Percentiles rank a stretch among this genome's conserved stretches.
phyloP scores from a whole-genome alignment of 371 early-diverging fungal genomes.

The Cokeromyces recurvatus region DNA sequence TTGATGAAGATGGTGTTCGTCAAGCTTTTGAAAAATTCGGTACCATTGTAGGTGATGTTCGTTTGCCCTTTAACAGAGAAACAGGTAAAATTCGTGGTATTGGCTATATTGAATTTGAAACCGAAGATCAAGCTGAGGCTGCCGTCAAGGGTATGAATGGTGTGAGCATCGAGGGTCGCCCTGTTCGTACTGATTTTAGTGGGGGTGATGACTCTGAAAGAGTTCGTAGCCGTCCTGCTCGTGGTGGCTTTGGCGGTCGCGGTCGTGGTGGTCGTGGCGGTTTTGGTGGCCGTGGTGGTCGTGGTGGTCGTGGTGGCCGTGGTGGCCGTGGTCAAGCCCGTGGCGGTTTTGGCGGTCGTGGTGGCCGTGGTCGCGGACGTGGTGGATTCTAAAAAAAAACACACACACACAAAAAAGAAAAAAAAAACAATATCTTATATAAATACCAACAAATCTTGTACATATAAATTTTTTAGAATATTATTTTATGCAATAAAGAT shows the following conservation, averaged over 20 bases:
- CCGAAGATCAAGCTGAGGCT: conserved; percentile 57
- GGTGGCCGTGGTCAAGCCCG: conserved; percentile 36
- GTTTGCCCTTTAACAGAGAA: conserved; percentile 64
- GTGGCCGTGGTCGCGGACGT: too few relatives aligned
- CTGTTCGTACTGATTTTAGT: conserved; percentile 60
- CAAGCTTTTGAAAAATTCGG: conserved; percentile 86
- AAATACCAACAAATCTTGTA: too few relatives aligned
- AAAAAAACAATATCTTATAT: too few relatives aligned
- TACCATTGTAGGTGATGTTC: conserved; percentile 65
- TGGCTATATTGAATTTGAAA: conserved; percentile 68
- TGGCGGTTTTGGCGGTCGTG: conserved; percentile 37
- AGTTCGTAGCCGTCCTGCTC: conserved; percentile 45
- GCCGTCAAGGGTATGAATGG: conserved; percentile 67
- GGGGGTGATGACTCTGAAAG: conserved; percentile 35
- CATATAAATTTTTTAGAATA: too few relatives aligned
- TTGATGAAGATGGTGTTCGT: conserved; percentile 86
- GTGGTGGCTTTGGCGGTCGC: conserved; percentile 43
- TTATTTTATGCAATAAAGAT: too few relatives aligned
- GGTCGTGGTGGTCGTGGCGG: conserved; percentile 46
- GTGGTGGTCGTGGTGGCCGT: conserved; percentile 43
- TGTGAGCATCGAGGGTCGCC: conserved; percentile 63
- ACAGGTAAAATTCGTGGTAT: conserved; percentile 69
- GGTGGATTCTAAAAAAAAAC: too few relatives aligned
- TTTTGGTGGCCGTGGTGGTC: conserved; percentile 33
- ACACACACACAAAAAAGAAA: too few relatives aligned